Percentiles rank a stretch among this genome's conserved stretches.
Conservation (phyloP, 345 rosid species). For the Eutrema japonicum region DNA sequence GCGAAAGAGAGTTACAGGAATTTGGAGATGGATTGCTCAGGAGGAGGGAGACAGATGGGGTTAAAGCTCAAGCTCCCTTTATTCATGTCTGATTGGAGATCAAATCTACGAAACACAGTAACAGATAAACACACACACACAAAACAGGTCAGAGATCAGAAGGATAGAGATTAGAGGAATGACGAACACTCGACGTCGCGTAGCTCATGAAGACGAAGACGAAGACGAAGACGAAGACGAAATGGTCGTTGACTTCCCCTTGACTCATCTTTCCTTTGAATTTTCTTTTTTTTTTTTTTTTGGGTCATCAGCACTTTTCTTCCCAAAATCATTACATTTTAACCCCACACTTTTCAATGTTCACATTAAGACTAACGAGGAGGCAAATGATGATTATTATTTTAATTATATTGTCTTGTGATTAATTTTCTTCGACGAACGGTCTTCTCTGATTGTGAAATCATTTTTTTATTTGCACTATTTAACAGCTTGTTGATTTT, state of each 20-base stretch:
- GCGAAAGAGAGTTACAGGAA: conserved; percentile 64
- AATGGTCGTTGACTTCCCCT: conserved; percentile 38
- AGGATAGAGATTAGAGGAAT: conserved; percentile 26
- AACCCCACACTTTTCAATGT: conserved; percentile 19
- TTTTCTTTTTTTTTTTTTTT: background rate
- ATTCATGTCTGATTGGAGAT: conserved; percentile 55
- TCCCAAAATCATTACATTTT: conserved; percentile 16
- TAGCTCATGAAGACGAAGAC: conserved; percentile 28
- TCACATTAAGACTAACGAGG: background rate
- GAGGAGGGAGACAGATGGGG: conserved; percentile 68
- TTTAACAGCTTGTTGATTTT: conserved; percentile 2
- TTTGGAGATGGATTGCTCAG: conserved; percentile 61
- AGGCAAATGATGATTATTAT: background rate
- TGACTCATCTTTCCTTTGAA: conserved; percentile 35
- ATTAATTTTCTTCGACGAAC: conserved; percentile 23
- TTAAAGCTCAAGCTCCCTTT: conserved; percentile 53
- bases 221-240: conserved; percentile 40
- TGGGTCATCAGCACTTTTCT: background rate
- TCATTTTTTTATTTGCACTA: background rate
- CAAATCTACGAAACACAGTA: conserved; percentile 16
- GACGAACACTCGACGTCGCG: conserved; percentile 30
- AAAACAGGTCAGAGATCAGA: conserved; percentile 2
- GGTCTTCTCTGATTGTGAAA: conserved; percentile 12
- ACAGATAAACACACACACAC: background rate
- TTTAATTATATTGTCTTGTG: background rate